Evolutionary conservation across 345 rosid species (phyloP), one percentile per base, ranked within the genome.

Genomic region (Psidium guajava): DNA sequence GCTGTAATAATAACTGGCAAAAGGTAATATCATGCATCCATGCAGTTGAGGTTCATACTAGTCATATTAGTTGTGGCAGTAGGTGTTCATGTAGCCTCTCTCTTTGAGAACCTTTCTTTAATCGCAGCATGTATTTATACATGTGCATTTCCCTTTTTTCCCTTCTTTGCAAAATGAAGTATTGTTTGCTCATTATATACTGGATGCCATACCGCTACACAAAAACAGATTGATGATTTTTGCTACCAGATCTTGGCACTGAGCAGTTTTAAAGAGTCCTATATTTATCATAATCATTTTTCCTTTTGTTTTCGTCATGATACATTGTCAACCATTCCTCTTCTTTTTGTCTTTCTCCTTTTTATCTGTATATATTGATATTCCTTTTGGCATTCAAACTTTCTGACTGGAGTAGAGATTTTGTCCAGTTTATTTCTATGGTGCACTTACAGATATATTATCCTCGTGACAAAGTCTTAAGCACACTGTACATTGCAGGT

Each of bases 1-100:
- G 97, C 91, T 98, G 99, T 89, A 95, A 95, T 89, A 95, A 96
- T 91, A 98, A 92, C 89, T 98, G 99, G 99, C 98, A 96, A 88
- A 96, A 94, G 99, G 99, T 98, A 93, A 90, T 55, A 85, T 13
- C 44, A 27, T 44, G 77, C 53, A 69, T 69, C 80, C 47, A 8
- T 69, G 80, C 80, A 9, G 47, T 69, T 69, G 80, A 40, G 40
- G 84, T 53, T 54, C 24, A 54, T 20, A 28, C 32, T 15, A 22
- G 36, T 50, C 52, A 50, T 50, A 50, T 50, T 50, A 10, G 52
- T 50, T 50, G 52, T 82, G 56, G 47, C 61, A 32, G 61, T 82
- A 18, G 84, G 50, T 54, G 24, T 82, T 52, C 25, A 56, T 28
- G 42, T 53, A 24, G 25, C 15, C 42, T 28, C 75, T 27, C 73